Conservation (phyloP, 225 moss, liverwort and hornwort species). For the Rhytidiadelphus loreus region DNA sequence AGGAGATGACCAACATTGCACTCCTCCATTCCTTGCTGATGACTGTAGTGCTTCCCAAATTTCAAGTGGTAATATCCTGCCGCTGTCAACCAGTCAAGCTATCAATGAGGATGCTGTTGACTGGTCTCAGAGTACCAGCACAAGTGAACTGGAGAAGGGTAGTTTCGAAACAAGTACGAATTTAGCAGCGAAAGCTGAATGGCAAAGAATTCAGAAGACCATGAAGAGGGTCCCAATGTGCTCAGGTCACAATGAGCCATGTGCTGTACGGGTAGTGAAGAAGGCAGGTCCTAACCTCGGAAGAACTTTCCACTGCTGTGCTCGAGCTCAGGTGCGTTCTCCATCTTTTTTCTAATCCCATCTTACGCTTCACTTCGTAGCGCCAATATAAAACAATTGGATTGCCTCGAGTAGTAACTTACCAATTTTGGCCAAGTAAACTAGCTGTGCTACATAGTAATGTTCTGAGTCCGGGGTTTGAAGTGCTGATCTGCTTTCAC, state of each 20-base stretch:
- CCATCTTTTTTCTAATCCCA: not conserved
- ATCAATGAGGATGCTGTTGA: conserved; percentile 2
- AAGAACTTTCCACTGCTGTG: conserved; percentile 87
- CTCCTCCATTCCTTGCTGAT: not conserved
- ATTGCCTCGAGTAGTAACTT: not conserved
- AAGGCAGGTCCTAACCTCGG: conserved; percentile 72
- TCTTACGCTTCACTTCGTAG: not conserved
- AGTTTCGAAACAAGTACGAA: conserved; percentile 15
- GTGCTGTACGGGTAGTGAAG: conserved; percentile 63
- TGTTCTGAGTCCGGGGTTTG: not conserved
- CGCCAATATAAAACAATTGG: not conserved
- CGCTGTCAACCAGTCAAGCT: conserved; percentile 3
- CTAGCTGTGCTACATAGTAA: not conserved
- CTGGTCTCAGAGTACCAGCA: not conserved
- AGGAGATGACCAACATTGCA: not conserved
- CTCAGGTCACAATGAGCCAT: conserved; percentile 80
- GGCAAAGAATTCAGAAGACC: conserved; percentile 67
- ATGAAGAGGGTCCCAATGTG: conserved; percentile 80
- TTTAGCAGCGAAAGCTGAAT: conserved; percentile 40
- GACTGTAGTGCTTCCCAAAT: not conserved
- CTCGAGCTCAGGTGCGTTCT: conserved; percentile 62
- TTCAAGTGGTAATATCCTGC: not conserved
- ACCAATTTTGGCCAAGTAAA: not conserved
- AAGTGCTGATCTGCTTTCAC: not conserved
- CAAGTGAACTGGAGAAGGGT: not conserved